These are phyloP conservation scores for Chlorophyllum brunneum DNA, from an alignment of 768 basidiomycete genomes.

Conservation along the genomic window DNA sequence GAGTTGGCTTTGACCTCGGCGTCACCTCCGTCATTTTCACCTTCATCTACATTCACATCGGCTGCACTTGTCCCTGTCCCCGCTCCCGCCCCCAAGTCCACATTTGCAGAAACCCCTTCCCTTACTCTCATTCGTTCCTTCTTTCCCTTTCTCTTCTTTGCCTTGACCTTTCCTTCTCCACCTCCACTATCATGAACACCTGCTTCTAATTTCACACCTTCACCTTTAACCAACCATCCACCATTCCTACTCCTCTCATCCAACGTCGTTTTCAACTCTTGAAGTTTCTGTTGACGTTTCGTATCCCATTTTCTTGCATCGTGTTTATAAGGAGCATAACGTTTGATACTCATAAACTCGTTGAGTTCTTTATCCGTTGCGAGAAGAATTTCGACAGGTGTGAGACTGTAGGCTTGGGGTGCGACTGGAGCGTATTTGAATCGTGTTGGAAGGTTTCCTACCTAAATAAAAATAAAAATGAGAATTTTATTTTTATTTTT, in stretches of 20 bases:
- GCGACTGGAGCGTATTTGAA: conserved; percentile 86
- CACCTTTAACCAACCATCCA: conserved; percentile 15
- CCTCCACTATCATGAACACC: conserved; percentile 18
- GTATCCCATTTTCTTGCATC: conserved; percentile 53
- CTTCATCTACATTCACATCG: conserved; percentile 15
- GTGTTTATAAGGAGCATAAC: conserved; percentile 79
- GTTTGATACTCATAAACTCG: conserved; percentile 84
- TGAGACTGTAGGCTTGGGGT: conserved; percentile 61
- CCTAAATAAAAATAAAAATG: conserved; percentile 41
- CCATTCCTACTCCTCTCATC: conserved; percentile 29
- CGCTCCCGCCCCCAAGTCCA: conserved; percentile 43
- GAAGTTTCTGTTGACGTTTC: conserved; percentile 58
- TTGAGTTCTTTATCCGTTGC: conserved; percentile 94
- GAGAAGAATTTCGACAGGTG: conserved; percentile 82
- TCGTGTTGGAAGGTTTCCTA: conserved; percentile 85
- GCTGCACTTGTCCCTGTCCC: background rate
- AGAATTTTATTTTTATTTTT: conserved; percentile 8
- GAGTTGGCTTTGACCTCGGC: conserved; percentile 13
- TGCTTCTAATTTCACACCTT: conserved; percentile 15
- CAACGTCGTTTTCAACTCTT: conserved; percentile 68
- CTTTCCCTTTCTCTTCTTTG: conserved; percentile 38
- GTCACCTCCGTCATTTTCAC: conserved; percentile 8
- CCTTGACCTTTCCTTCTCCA: conserved; percentile 18
- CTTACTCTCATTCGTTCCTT: conserved; percentile 25
- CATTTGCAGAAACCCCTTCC: conserved; percentile 2